Evolutionary conservation across 2,329 filamentous ascomycete genomes (phyloP), one percentile per base, ranked within the genome.

Genomic region (Ascochyta fabae): DNA sequence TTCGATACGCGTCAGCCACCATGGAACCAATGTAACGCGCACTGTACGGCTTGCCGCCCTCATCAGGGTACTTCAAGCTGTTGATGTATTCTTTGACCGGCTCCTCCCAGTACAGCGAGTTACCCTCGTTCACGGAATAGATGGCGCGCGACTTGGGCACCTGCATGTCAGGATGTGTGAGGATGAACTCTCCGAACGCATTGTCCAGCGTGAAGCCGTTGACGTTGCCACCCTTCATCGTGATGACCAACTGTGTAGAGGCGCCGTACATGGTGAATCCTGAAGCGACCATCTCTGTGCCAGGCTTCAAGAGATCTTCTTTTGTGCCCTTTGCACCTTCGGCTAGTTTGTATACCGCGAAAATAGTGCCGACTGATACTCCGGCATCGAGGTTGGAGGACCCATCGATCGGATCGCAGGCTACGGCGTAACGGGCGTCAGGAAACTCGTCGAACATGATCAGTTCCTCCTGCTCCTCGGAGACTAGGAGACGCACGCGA

Each of bases 181-280:
- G 86, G 79, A 99, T 99, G 82, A 99, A 99, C 83, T 99, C 95
- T 80, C 95, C 95, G 45, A 99, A 87, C 16, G 92, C 91, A 77
- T 91, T 96, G 81, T 99, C 95, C 70, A 99, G 87, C 24, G 95
- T 99, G 84, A 99, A 99, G 70, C 95, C 95, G 79, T 98, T 97
- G 78, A 99, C 95, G 59, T 80, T 85, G 62, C 93, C 91, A 65
- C 88, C 91, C 79, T 89, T 91, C 92, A 98, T 97, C 66, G 95
- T 99, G 74, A 99, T 90, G 70, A 99, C 95, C 41, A 99, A 84
- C 81, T 98, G 94, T 4, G 95, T 88, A 3, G 93, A 97, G 66
- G 95, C 95, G 73, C 95, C 95, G 80, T 99, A 99, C 95, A 99
- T 99, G 78, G 95, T 99, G 84, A 99, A 99, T n/a, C 95, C 95